Percentiles rank a stretch among this genome's conserved stretches.
Evolutionary conservation across 352 stramenopile species (phyloP).

Genomic region (Thalassiosira mediterranea): DNA sequence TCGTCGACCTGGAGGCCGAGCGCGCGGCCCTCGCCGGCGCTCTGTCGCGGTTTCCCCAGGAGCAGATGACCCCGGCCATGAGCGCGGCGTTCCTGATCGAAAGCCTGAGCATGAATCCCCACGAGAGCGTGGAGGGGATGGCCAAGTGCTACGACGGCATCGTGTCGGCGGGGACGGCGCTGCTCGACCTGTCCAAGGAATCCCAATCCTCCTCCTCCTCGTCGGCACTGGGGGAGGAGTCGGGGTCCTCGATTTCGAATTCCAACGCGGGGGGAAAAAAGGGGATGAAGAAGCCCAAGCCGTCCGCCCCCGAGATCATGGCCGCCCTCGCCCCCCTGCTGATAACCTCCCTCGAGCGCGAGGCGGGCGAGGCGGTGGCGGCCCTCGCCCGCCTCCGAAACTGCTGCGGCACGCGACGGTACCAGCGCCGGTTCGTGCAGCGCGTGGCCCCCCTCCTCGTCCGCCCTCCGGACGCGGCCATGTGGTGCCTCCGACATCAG

Average conservation of each 20-base stretch:
- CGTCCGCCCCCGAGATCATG: constrained; percentile 64
- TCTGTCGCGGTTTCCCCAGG: constrained; percentile 50
- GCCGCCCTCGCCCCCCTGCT: constrained; percentile 70
- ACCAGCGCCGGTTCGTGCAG: constrained; percentile 82
- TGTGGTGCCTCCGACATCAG: constrained; percentile 83
- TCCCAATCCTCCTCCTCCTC: no score
- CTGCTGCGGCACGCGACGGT: constrained; percentile 73
- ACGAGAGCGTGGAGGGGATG: constrained; percentile 81
- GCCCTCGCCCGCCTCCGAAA: constrained; percentile 59
- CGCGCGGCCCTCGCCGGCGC: constrained; percentile 23
- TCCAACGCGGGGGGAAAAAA: constrained; percentile 14
- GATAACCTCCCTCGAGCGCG: constrained; percentile 75
- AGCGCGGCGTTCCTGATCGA: constrained; percentile 74
- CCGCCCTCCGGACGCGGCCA: constrained; percentile 59
- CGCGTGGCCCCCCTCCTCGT: constrained; percentile 75
- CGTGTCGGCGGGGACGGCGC: constrained; percentile 67
- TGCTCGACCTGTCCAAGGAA: constrained; percentile 65
- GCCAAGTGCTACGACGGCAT: constrained; percentile 83
- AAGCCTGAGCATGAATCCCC: constrained; percentile 64
- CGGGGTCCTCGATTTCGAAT: constrained; percentile 13
- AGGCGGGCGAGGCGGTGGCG: constrained; percentile 72
- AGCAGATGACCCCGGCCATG: constrained; percentile 60
- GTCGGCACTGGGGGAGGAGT: no score
- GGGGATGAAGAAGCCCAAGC: constrained; percentile 23
- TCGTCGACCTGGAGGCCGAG: constrained; percentile 21